These are phyloP conservation scores for Leptomonas seymouri DNA, from an alignment of 208 protist genomes.

Conservation along the genomic window DNA sequence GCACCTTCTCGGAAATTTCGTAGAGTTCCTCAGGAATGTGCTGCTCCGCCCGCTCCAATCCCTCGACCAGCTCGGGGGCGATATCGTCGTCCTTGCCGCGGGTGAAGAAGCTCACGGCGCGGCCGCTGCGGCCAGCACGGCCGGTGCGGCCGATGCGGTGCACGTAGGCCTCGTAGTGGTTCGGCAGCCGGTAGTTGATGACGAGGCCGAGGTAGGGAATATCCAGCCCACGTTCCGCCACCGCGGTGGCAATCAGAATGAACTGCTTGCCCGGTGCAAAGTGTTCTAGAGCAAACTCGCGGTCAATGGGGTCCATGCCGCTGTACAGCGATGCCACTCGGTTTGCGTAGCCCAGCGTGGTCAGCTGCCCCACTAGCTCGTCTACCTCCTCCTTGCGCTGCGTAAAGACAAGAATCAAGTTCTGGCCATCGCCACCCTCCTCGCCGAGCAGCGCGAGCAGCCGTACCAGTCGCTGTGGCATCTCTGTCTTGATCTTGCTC, in stretches of 20 bases:
- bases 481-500: slow-evolving; percentile 47
- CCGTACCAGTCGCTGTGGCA: slow-evolving; percentile 74
- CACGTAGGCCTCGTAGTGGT: slow-evolving; percentile 98
- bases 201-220: slow-evolving; percentile 98
- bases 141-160: slow-evolving; percentile 97
- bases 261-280: slow-evolving; percentile 86
- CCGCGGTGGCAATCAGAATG: slow-evolving; percentile 89
- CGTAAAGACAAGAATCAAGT: slow-evolving; percentile 91
- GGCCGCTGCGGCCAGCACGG: slow-evolving; percentile 74
- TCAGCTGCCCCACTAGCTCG: slow-evolving; percentile 81
- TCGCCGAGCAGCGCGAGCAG: slow-evolving; percentile 91
- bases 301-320: slow-evolving; percentile 92
- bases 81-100: slow-evolving; percentile 83
- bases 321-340: slow-evolving; percentile 85
- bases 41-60: slow-evolving; percentile 74
- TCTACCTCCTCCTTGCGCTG: slow-evolving; percentile 92
- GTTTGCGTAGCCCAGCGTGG: slow-evolving; percentile 73
- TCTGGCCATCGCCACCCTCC: slow-evolving; percentile 60
- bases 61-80: slow-evolving; percentile 78
- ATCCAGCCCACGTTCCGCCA: slow-evolving; percentile 96
- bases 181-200: slow-evolving; percentile 99
- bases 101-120: slow-evolving; percentile 88
- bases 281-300: slow-evolving; percentile 87
- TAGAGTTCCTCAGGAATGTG: slow-evolving; percentile 83
- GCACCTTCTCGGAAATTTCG: slow-evolving; percentile 67